A percentile compares a stretch with the other conserved stretches of the same genome.
These are phyloP conservation scores for Cladophialophora immunda DNA, from an alignment of 2,329 filamentous ascomycete species.

Conservation along the genomic window DNA sequence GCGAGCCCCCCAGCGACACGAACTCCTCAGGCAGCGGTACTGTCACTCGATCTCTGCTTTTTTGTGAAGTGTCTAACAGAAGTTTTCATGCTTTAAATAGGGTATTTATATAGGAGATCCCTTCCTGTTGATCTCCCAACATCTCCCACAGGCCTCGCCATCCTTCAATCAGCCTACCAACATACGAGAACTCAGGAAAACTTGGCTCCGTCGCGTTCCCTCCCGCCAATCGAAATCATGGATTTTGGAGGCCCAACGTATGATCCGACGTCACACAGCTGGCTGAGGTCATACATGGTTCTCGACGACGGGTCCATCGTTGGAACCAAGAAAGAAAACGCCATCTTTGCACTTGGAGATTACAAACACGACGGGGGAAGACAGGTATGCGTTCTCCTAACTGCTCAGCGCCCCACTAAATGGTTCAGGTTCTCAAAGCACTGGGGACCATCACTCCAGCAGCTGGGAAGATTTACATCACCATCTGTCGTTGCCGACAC, in stretches of 20 bases:
- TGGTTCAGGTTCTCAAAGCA: background rate
- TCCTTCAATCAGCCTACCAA: too few species aligned
- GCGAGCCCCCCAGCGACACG: background rate
- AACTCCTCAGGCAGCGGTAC: background rate
- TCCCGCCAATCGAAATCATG: background rate
- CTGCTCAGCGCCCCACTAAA: background rate
- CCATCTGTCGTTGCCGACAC: background rate
- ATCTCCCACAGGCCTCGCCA: too few species aligned
- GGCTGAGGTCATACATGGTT: background rate
- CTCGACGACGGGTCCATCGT: background rate
- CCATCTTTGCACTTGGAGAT: too few species aligned
- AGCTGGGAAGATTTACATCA: background rate
- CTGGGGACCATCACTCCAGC: background rate
- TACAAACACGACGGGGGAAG: too few species aligned
- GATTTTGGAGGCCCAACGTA: too few species aligned
- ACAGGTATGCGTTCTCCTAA: background rate
- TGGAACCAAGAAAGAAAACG: too few species aligned
- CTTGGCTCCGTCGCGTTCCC: background rate
- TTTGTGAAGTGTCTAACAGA: background rate
- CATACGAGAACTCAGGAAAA: too few species aligned
- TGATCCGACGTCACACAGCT: background rate
- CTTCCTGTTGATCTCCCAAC: too few species aligned
- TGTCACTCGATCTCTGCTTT: background rate
- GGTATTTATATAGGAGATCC: too few species aligned
- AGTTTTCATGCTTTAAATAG: too few species aligned